Evolutionary conservation across 257 asterid species (phyloP).

Genomic region (Haberlea rhodopensis): DNA sequence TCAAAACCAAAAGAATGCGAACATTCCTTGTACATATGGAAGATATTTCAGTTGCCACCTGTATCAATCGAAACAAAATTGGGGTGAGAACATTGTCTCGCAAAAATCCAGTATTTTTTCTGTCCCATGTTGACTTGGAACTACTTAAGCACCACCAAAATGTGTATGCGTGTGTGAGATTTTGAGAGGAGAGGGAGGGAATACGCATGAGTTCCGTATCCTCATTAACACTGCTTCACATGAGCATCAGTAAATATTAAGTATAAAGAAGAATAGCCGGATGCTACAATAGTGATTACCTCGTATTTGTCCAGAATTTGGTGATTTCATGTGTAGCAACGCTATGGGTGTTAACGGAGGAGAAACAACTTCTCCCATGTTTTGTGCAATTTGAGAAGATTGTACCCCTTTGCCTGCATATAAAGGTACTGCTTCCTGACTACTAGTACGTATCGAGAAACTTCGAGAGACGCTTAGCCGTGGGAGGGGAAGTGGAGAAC

Average conservation of each 20-base stretch:
- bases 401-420: constrained; percentile 56
- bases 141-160: too few relatives aligned
- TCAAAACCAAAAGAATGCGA: constrained; percentile 14
- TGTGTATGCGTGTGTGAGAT: too few relatives aligned
- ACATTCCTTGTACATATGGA: not conserved
- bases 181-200: not conserved
- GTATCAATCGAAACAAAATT: constrained; percentile 47
- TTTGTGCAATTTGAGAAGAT: constrained; percentile 46
- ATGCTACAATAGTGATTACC: constrained; percentile 36
- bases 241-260: too few relatives aligned
- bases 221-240: too few relatives aligned
- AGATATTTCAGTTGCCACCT: constrained; percentile 58
- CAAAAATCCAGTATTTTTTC: not conserved
- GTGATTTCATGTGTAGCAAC: constrained; percentile 55
- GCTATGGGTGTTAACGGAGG: constrained; percentile 85
- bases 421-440: constrained; percentile 46
- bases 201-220: too few relatives aligned
- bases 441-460: constrained; percentile 71
- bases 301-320: constrained; percentile 58
- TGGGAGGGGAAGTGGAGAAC: constrained; percentile 78
- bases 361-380: too few relatives aligned
- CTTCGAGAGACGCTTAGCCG: constrained; percentile 67
- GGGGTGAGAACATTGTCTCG: constrained; percentile 21
- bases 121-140: not conserved
- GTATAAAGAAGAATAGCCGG: too few relatives aligned